These are phyloP conservation scores for Chenopodium suecicum DNA, from an alignment of 148 eudicot genomes.

Conservation along the genomic window DNA sequence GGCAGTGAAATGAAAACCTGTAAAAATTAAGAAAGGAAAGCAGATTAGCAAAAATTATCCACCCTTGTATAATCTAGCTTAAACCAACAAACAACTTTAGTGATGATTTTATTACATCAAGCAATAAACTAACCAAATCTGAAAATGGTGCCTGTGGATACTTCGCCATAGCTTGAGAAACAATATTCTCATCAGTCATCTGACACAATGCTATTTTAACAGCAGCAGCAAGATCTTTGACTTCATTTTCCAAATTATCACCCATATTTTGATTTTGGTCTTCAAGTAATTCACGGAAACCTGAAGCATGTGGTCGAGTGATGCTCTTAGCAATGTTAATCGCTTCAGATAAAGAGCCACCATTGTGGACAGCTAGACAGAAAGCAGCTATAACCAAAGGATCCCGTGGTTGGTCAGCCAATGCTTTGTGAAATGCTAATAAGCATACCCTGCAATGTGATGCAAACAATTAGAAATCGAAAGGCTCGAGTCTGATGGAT, in stretches of 20 bases:
- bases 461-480: not conserved
- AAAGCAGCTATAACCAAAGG: constrained; percentile 36
- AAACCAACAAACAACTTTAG: not conserved
- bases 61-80: not conserved
- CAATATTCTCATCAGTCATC: constrained; percentile 22
- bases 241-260: constrained; percentile 16
- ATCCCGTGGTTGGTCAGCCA: constrained; percentile 32
- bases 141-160: constrained; percentile 36
- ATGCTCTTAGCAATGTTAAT: constrained; percentile 32
- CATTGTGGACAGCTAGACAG: constrained; percentile 34
- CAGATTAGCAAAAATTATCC: not conserved
- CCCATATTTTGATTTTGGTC: not conserved
- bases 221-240: constrained; percentile 28
- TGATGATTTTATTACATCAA: not conserved
- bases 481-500: not conserved
- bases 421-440: constrained; percentile 31
- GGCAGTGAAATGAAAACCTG: constrained; percentile 34
- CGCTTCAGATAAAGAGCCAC: constrained; percentile 31
- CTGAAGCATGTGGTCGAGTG: constrained; percentile 27
- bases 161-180: constrained; percentile 35
- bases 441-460: constrained; percentile 28
- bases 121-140: constrained; percentile 18
- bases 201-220: constrained; percentile 27
- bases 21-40: not conserved
- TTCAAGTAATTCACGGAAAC: constrained; percentile 28